Evolutionary conservation across 2,329 filamentous ascomycete genomes (phyloP), one percentile per base, ranked within the genome.

Genomic region (Fusarium citri): DNA sequence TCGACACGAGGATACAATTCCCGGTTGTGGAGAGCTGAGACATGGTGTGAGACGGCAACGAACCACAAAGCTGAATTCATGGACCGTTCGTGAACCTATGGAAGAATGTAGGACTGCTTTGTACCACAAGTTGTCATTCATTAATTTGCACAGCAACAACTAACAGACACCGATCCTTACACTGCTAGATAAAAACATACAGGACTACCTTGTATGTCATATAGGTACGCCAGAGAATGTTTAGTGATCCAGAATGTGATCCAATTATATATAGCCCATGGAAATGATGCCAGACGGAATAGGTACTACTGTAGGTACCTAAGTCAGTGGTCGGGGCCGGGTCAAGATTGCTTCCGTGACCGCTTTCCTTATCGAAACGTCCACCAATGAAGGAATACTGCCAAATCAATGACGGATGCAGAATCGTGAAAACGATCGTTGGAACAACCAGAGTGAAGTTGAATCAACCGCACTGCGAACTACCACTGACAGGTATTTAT

Each of bases 381-480:
- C 53, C 45, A 45, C 54, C 43, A 61, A 66, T 51, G 22, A 57
- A 56, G 56, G 57, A 59, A 71, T 74, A 73, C 65, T 74, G 74
- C 74, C 71, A 68, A 72, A 71, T 76, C 74, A 71, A 76, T 76
- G 74, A 76, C 73, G 72, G 74, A 66, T 71, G 54, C 59, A 69
- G 66, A 75, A 76, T 71, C 72, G 60, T 59, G 72, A 70, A 74
- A 75, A 64, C 61, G 69, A 73, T 75, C 68, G 73, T 76, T 76
- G 67, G 71, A 73, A 74, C 71, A 67, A 55, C 30, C n/a, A 22
- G 41, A 46, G 25, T 43, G 58, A 59, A 31, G 54, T 31, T 45
- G 50, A 43, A 40, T 55, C 34, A 25, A 53, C 34, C 40, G 25
- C 48, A 43, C 43, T 59, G 42, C 50, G 14, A 53, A 34, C 42